Base-by-base conservation (phyloP, 2,329 filamentous ascomycete species). In the Pseudogymnoascus sp. region DNA sequence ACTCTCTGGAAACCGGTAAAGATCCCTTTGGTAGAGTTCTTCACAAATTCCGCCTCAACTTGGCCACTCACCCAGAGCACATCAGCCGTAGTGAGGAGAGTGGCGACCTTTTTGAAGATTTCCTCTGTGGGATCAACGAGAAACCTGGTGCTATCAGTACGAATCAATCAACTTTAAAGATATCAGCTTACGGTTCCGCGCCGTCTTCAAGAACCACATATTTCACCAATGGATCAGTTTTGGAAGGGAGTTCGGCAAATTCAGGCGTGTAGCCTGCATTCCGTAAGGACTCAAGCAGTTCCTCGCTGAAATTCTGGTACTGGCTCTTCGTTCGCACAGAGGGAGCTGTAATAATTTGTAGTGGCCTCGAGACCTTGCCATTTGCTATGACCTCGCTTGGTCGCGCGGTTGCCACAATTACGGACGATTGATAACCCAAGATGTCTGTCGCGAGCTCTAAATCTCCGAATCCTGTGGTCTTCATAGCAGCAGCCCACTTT, bases 401-500 rank as follows among this genome's bases (percentile, higher is more conserved):
- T 41, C 38, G 38, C 38, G 38, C 38, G 38, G n/a, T 41, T 41
- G 38, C 38, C 38, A 41, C 38, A 41, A 41, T 41, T 41, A 41
- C 38, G 16, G 38, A 41, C 38, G 38, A 41, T 41, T 41, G 38
- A 41, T 41, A 41, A 41, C 38, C 38, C 38, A 41, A 41, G 38
- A 41, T 41, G 38, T 41, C 38, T 41, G 38, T 41, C 38, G 38
- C 38, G 38, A 41, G 38, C 38, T 41, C 38, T 41, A 41, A 21
- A 41, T 41, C 38, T 41, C 38, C 38, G 16, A 41, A 41, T 41
- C 38, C 38, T 5, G 38, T 41, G 38, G 38, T 41, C 55, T 52
- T 59, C 19, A 60, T 60, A 61, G 59, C 59, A 58, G 59, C 19
- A 41, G 59, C 14, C 62, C 62, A 63, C 41, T 61, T n/a, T 31